phyloP scores from a whole-genome alignment of 441 rosid genomes.

The Populus trichocarpa region DNA sequence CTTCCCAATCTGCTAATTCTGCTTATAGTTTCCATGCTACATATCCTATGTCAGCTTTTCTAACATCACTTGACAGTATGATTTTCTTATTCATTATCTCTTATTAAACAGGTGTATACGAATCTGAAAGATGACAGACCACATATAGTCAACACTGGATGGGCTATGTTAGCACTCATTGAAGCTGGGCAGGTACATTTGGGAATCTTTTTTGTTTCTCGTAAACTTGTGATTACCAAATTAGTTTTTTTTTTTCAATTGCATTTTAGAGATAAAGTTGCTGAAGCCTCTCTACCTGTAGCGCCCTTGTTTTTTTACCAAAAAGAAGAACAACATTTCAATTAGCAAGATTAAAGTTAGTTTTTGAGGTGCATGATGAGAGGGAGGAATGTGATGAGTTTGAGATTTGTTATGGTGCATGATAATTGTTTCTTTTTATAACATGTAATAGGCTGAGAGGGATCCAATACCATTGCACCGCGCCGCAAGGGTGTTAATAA shows the following conservation, averaged over 20 bases:
- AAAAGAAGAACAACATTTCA: background rate
- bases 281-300: background rate
- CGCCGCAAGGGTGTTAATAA: conserved; percentile 49
- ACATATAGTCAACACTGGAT: background rate
- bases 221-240: background rate
- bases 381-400: background rate
- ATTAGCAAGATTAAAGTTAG: background rate
- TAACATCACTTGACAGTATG: too few relatives aligned
- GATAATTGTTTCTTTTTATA: background rate
- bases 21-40: background rate
- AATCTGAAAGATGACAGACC: background rate
- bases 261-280: background rate
- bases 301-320: background rate
- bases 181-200: background rate
- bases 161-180: background rate
- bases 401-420: background rate
- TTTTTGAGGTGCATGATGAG: background rate
- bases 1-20: background rate
- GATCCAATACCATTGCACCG: conserved; percentile 48
- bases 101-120: background rate
- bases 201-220: background rate
- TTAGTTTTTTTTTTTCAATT: too few relatives aligned
- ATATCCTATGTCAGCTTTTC: background rate
- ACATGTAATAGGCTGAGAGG: conserved; percentile 42
- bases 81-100: background rate